A percentile compares a stretch with the other conserved stretches of the same genome.
Conservation (phyloP, 1,284 basidiomycete species). For the Inonotus hispidus region DNA sequence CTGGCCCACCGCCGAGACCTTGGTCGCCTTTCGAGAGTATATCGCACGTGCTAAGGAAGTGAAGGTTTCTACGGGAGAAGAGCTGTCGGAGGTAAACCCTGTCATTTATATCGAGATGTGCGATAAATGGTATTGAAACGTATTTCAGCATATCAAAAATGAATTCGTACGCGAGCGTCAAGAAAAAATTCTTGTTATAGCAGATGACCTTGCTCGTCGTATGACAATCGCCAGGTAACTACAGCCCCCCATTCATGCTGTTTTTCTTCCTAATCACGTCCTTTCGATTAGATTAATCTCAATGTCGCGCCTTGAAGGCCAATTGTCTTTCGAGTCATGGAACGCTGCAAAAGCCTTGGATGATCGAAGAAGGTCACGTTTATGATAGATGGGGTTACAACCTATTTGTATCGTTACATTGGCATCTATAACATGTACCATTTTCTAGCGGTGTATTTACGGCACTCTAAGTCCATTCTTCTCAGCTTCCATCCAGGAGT, state of each 20-base stretch:
- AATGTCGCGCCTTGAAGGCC: constrained; percentile 29
- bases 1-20: constrained; percentile 38
- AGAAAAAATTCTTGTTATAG: constrained; percentile 38
- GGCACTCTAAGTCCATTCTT: constrained; percentile 49
- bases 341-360: constrained; percentile 34
- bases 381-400: background rate
- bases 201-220: constrained; percentile 56
- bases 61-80: constrained; percentile 45
- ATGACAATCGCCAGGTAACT: constrained; percentile 62
- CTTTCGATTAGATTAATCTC: constrained; percentile 18
- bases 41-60: constrained; percentile 49
- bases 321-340: constrained; percentile 37
- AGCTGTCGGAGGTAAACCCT: constrained; percentile 45
- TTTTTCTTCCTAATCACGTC: background rate
- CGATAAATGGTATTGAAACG: background rate
- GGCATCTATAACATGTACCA: background rate
- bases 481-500: constrained; percentile 63
- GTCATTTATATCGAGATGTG: background rate
- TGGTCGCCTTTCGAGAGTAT: constrained; percentile 50
- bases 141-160: constrained; percentile 57
- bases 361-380: constrained; percentile 27
- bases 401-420: background rate
- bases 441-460: constrained; percentile 22
- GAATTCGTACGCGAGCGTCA: constrained; percentile 66
- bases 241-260: background rate